phyloP scores from a whole-genome alignment of 495 filamentous ascomycete genomes.

The Trichocladium uniseriatum region DNA sequence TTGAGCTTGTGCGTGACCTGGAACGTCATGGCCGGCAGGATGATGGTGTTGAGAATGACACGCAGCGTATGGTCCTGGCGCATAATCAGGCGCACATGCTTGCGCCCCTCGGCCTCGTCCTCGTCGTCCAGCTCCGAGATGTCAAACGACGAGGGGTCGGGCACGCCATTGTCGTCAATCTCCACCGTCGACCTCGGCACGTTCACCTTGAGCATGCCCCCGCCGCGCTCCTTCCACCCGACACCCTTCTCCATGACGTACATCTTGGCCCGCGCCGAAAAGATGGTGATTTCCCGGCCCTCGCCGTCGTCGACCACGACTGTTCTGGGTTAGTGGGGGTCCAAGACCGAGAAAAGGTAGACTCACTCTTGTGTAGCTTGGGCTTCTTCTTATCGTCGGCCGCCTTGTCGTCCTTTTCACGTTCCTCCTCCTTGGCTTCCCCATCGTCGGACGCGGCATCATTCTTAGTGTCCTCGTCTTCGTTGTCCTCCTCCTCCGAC shows the following conservation, averaged over 20 bases:
- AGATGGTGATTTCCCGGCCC: slow-evolving; percentile 61
- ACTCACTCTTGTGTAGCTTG: slow-evolving; percentile 57
- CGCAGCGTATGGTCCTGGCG: slow-evolving; percentile 74
- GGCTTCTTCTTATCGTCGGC: slow-evolving; percentile 56
- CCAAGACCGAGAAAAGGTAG: not conserved
- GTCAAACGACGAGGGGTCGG: slow-evolving; percentile 38
- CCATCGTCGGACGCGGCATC: slow-evolving; percentile 16
- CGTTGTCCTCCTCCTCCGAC: slow-evolving; percentile 36
- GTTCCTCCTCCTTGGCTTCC: slow-evolving; percentile 39
- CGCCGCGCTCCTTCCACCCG: slow-evolving; percentile 76
- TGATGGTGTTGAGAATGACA: slow-evolving; percentile 75
- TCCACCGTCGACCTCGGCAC: slow-evolving; percentile 43
- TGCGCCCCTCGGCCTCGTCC: slow-evolving; percentile 26
- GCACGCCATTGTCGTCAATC: slow-evolving; percentile 36
- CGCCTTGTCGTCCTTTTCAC: slow-evolving; percentile 37
- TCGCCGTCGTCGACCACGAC: slow-evolving; percentile 55
- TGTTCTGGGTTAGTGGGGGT: slow-evolving; percentile 2
- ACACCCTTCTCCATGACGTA: slow-evolving; percentile 59
- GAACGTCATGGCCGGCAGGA: slow-evolving; percentile 65
- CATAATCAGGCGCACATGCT: slow-evolving; percentile 65
- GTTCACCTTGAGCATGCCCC: slow-evolving; percentile 78
- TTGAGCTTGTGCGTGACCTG: slow-evolving; percentile 57
- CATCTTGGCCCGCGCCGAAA: slow-evolving; percentile 63
- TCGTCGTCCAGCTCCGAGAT: slow-evolving; percentile 39
- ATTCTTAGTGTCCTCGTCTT: slow-evolving; percentile 20